phyloP scores from a whole-genome alignment of 768 basidiomycete species.

The Coprinellus micaceus region DNA sequence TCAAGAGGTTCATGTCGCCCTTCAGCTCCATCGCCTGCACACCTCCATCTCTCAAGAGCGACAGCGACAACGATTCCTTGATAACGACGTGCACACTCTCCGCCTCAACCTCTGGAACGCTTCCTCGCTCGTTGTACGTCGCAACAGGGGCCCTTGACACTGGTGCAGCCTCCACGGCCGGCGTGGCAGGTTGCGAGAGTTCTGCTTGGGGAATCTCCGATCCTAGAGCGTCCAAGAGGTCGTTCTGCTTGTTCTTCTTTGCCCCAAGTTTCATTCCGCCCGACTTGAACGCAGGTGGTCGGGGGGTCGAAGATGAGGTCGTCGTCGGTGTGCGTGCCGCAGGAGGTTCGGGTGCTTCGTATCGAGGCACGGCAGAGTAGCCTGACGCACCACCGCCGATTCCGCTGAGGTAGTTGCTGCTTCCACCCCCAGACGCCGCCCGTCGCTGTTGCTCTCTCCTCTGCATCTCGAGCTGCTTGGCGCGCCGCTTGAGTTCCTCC shows the following conservation, averaged over 20 bases:
- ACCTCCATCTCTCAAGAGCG: conserved; percentile 87
- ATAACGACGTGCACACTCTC: conserved; percentile 86
- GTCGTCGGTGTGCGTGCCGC: conserved; percentile 34
- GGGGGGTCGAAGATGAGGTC: conserved; percentile 43
- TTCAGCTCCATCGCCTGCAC: conserved; percentile 86
- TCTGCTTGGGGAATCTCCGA: conserved; percentile 47
- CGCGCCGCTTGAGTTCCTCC: conserved; percentile 95
- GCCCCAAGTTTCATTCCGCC: conserved; percentile 95
- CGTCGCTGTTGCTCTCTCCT: conserved; percentile 90
- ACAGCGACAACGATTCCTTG: conserved; percentile 78
- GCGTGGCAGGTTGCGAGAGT: conserved; percentile 50
- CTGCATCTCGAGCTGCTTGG: conserved; percentile 97
- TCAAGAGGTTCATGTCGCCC: conserved; percentile 90
- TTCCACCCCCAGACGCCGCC: conserved; percentile 45
- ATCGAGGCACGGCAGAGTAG: conserved; percentile 70
- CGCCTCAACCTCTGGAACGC: conserved; percentile 68
- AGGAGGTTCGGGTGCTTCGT: conserved; percentile 57
- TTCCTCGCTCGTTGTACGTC: conserved; percentile 49
- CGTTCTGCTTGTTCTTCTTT: conserved; percentile 88
- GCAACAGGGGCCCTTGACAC: conserved; percentile 42
- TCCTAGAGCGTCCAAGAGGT: conserved; percentile 83
- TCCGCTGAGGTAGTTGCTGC: conserved; percentile 62
- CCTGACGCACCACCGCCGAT: conserved; percentile 66
- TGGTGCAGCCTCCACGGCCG: conserved; percentile 25
- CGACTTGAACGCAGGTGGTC: conserved; percentile 84